Evolutionary conservation across 1,284 basidiomycete species (phyloP).

Genomic region (Flammula alnicola): DNA sequence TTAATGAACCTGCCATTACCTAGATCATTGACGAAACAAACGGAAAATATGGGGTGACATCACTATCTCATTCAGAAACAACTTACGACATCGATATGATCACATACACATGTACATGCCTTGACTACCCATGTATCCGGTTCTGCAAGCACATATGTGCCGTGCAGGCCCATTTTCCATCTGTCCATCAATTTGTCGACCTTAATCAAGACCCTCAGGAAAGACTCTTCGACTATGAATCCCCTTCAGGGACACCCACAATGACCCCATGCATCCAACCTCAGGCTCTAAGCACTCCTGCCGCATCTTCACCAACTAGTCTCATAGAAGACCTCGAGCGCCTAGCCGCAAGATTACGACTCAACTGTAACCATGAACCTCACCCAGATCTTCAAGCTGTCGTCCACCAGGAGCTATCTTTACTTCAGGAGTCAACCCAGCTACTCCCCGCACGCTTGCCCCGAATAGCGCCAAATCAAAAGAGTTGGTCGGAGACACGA

Average conservation of each 20-base stretch:
- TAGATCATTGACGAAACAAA: too few relatives aligned
- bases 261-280: background rate
- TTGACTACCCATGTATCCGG: background rate
- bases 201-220: background rate
- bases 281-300: background rate
- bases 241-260: background rate
- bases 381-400: background rate
- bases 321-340: background rate
- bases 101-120: conserved; percentile 11
- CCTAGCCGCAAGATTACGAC: background rate
- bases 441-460: background rate
- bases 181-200: too few relatives aligned
- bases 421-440: background rate
- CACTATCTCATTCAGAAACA: background rate
- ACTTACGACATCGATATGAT: conserved; percentile 5
- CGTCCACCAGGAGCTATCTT: background rate
- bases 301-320: background rate
- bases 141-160: conserved; percentile 16
- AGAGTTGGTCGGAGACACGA: too few relatives aligned
- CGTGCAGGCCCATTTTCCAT: conserved; percentile 8
- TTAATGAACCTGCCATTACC: too few relatives aligned
- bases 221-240: background rate
- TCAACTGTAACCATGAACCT: background rate
- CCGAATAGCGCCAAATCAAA: background rate
- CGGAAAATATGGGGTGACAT: background rate